Evolutionary conservation across 371 early-diverging fungal genomes (phyloP), one percentile per base, ranked within the genome.

Genomic region (Zopfochytrium polystomum): DNA sequence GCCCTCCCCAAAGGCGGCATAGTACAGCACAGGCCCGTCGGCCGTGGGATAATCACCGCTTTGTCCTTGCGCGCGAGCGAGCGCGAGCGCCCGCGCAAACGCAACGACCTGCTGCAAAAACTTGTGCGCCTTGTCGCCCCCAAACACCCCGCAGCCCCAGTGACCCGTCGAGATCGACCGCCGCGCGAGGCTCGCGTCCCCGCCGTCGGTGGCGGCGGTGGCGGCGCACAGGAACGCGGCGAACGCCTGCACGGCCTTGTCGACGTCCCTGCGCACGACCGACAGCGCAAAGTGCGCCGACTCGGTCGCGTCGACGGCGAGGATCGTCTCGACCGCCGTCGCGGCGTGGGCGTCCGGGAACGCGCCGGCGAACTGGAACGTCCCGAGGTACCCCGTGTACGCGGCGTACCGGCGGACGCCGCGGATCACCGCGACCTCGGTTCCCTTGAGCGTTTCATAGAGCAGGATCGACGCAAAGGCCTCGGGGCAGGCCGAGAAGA

Each of bases 121-220:
- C 59, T 67, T 67, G 59, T 62, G 63, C 2, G 26, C 25, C 30
- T 45, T 45, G 29, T 67, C 26, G 11, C 67, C 67, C 7, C 67
- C 67, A 63, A 67, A 67, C 7, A 46, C 30, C 9, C 67, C 67
- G 45, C 67, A 67, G 1, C 67, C 67, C 67, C 67, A 67, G 33
- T 62, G 63, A 7, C 63, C 62, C 23, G 67, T 67, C 9, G 48
- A 61, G 25, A 65, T 22, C 6, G 49, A n/a, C n/a, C n/a, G n/a
- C n/a, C n/a, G n/a, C n/a, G n/a, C n/a, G n/a, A n/a, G n/a, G n/a
- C n/a, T n/a, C n/a, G n/a, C 20, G 18, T 29, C 15, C 30, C 30
- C 30, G 7, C 44, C 62, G 9, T 15, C 53, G 23, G n/a, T n/a
- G n/a, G n/a, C n/a, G n/a, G 31, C 13, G 11, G 9, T 9, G 32